Base-by-base conservation (phyloP, 139 green algal genomes). In the Astrephomene gubernaculifera region DNA sequence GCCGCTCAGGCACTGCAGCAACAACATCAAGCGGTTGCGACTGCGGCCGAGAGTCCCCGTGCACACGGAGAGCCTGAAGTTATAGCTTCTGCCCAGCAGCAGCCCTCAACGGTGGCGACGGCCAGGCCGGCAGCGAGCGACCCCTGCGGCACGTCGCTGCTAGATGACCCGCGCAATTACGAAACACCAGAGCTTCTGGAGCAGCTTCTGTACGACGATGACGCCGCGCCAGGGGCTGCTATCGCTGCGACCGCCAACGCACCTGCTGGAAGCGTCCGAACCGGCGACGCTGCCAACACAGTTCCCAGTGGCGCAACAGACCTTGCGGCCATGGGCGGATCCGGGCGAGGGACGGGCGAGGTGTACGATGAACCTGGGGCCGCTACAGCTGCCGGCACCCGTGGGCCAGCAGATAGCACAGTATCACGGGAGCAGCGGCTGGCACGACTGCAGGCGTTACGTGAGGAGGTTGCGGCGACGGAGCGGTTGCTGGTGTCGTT, bases 381-480 rank as follows among this genome's bases (percentile, higher is more conserved):
- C 21, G 57, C 57, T 24, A 12, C 49, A 57, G 17, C 49, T 17
- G 49, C 12, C 12, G 12, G 49, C 12, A 12, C 17, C 49, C 12
- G 49, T 57, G 49, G 49, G 49, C 49, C 49, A 12, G 57, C 21
- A 19, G n/a, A 39, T 4, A 19, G 29, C 24, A 31, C 21, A 19
- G 61, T 39, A 31, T 54, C 38, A 1, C 60, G 76, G 27, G 76
- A 74, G 63, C 78, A 84, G 78, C 61, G 78, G 14, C 22, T 65
- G n/a, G 63, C 63, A 1, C 61, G 78, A 33, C 41, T 84, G 44
- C 78, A 44, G 63, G 78, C 78, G n/a, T 33, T 84, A 43, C 78
- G 78, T n/a, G 78, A 84, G 41, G 78, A 84, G 63, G 63, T 75
- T 43, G 64, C 78, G 43, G 78, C 78, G 25, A 65, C 78, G 22